A percentile compares a stretch with the other conserved stretches of the same genome.
phyloP scores from a whole-genome alignment of 371 early-diverging fungal genomes.

The Lichtheimia corymbifera region DNA sequence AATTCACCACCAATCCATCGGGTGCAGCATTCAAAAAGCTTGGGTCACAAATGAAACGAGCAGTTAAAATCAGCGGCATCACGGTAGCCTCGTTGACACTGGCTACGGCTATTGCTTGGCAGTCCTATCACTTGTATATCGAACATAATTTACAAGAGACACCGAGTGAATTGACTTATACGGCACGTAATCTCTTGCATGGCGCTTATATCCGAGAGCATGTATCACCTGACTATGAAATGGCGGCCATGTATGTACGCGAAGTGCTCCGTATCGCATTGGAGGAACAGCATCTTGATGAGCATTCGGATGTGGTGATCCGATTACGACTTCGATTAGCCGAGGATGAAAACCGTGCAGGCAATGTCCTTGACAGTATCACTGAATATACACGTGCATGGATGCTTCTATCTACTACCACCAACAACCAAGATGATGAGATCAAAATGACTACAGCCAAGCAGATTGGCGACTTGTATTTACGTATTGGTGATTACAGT shows the following conservation, averaged over 20 bases:
- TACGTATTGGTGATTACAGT: constrained; percentile 50
- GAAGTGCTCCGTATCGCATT: constrained; percentile 42
- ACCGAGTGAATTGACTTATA: constrained; percentile 38
- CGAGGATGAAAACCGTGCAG: constrained; percentile 33
- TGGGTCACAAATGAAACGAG: constrained; percentile 30
- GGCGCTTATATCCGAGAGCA: constrained; percentile 54
- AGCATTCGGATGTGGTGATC: constrained; percentile 29
- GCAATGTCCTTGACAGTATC: constrained; percentile 46
- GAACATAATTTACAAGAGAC: constrained; percentile 43
- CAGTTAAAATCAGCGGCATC: constrained; percentile 35
- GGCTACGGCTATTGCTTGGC: constrained; percentile 37
- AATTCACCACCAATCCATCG: constrained; percentile 35
- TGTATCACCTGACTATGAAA: constrained; percentile 35
- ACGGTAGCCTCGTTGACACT: constrained; percentile 29
- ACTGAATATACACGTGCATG: constrained; percentile 44
- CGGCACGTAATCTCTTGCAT: constrained; percentile 47
- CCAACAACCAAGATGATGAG: not conserved
- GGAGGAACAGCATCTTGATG: constrained; percentile 35
- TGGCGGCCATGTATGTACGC: constrained; percentile 42
- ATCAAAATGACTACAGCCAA: constrained; percentile 26
- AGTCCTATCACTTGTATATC: constrained; percentile 51
- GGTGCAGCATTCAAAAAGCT: constrained; percentile 25
- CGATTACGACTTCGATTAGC: constrained; percentile 42
- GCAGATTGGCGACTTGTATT: constrained; percentile 53
- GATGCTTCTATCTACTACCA: constrained; percentile 21